Evolutionary conservation across 2,329 filamentous ascomycete species (phyloP), one percentile per base, ranked within the genome.

Genomic region (Grosmannia penicillata): DNA sequence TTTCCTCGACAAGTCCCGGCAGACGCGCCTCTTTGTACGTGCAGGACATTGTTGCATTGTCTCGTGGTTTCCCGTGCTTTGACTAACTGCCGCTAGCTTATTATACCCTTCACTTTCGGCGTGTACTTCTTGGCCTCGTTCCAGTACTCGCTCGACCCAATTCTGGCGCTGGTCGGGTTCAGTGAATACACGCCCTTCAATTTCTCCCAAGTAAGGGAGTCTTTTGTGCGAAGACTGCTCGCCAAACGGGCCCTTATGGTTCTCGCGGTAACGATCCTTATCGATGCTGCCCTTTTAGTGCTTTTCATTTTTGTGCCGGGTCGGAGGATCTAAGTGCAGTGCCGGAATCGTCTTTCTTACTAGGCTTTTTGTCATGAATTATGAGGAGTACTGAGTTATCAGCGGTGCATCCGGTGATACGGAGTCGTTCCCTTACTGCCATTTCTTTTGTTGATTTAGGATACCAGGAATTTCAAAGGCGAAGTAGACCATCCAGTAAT

Each of bases 171-270:
- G 17, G 57, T 82, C n/a, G 87, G 89, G 26, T 80, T 78, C 57
- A 95, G 87, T 63, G 93, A 98, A 63, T 95, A 96, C 62, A 95
- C 89, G 0, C 86, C 93, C 36, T 87, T 95, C 68, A 82, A 78
- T 58, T 95, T 93, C 64, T 81, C 82, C 19, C 73, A 75, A 29
- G 84, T 96, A 46, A 76, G 82, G 39, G 91, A 98, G 59, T 83
- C 86, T 0, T 98, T 91, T 54, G 82, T 98, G 39, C 80, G 84
- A 47, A 82, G 77, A 53, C 75, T 96, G 17, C 70, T 98, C 40
- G 76, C 75, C 48, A 87, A 87, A 56, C 80, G 91, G 42, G 79
- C 91, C 1, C 54, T 84, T 31, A 86, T 91, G 62, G 83, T 91
- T 13, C 62, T 95, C 13, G 65, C 74, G 8, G 70, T 91, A 44